Conservation (phyloP, 345 rosid genomes). For the Camelina sativa region DNA sequence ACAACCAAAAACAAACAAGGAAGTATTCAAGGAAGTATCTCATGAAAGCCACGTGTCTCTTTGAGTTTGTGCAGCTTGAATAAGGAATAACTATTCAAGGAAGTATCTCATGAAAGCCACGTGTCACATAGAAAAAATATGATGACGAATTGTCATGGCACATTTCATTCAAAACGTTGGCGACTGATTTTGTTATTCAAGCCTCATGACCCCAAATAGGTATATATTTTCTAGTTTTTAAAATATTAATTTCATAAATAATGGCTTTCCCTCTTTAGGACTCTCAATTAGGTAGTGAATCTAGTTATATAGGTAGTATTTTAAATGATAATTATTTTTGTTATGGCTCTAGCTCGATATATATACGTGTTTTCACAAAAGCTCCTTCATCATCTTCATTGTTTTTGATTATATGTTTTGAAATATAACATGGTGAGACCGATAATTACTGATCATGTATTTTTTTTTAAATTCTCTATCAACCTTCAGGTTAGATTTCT, state of each 20-base stretch:
- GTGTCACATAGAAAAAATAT: not conserved
- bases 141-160: not conserved
- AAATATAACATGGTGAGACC: not conserved
- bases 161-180: not conserved
- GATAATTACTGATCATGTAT: not conserved
- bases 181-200: not conserved
- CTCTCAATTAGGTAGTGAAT: not conserved
- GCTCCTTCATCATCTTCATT: not conserved
- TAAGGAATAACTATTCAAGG: not conserved
- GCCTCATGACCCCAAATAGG: not conserved
- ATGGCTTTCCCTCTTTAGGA: not conserved
- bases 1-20: no score
- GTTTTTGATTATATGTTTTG: not conserved
- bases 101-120: not conserved
- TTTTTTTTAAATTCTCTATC: not conserved
- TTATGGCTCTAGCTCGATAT: not conserved
- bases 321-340: not conserved
- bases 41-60: no score
- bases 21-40: no score
- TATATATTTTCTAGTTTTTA: not conserved
- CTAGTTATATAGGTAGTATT: not conserved
- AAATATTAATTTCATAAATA: no score
- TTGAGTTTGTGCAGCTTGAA: not conserved
- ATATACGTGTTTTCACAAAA: not conserved
- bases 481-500: constrained; percentile 3